phyloP scores from a whole-genome alignment of 73 alveolate species.

The Tetrahymena thermophila region DNA sequence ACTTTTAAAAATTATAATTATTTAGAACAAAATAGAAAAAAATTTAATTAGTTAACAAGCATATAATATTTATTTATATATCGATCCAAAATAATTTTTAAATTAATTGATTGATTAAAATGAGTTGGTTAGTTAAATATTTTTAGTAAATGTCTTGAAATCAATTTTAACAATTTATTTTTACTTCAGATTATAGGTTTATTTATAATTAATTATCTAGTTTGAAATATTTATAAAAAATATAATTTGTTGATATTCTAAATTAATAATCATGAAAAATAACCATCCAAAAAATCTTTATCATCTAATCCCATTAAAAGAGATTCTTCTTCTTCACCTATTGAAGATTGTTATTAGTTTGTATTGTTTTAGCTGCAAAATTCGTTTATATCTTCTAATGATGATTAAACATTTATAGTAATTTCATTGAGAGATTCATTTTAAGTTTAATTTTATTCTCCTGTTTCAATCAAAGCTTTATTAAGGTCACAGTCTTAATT shows the following conservation, averaged over 20 bases:
- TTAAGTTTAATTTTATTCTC: neutral
- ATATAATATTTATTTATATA: too few relatives aligned
- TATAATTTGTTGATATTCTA: too few relatives aligned
- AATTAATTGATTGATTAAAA: neutral
- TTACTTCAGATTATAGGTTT: too few relatives aligned
- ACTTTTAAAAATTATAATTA: too few relatives aligned
- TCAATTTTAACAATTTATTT: neutral
- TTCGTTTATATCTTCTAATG: neutral
- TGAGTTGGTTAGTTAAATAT: neutral
- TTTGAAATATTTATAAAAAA: neutral
- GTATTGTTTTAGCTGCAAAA: neutral
- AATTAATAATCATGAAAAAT: neutral
- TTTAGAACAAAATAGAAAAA: too few relatives aligned
- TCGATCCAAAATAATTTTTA: neutral
- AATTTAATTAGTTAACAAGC: too few relatives aligned
- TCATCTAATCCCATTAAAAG: neutral
- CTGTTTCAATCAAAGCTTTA: neutral
- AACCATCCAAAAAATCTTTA: neutral
- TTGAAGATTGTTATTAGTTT: neutral
- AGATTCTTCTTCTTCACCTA: neutral
- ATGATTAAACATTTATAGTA: neutral
- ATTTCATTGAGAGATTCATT: neutral
- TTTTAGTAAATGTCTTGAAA: neutral
- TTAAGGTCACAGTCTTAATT: neutral
- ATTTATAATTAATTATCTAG: too few relatives aligned